phyloP scores from a whole-genome alignment of 2,329 filamentous ascomycete genomes.

The Arthrinium puccinioides region DNA sequence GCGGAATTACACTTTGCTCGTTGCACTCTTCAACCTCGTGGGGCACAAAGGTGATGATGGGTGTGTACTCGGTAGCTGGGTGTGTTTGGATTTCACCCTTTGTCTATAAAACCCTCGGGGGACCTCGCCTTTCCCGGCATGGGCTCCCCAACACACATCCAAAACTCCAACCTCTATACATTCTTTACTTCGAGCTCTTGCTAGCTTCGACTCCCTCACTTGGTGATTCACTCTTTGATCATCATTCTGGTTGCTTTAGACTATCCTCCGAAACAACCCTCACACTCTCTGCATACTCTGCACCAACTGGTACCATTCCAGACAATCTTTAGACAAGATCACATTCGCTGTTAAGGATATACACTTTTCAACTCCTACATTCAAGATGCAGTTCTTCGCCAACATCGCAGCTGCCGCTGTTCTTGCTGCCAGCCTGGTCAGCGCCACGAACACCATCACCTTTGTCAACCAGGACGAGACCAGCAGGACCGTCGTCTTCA shows the following conservation, averaged over 20 bases:
- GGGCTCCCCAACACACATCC: no score
- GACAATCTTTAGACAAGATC: no score
- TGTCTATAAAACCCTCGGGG: no score
- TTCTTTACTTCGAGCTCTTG: conserved; percentile 14
- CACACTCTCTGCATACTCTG: conserved; percentile 7
- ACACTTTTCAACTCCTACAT: conserved; percentile 7
- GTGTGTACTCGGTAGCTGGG: not conserved
- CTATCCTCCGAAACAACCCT: conserved; percentile 9
- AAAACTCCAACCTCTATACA: conserved; percentile 10
- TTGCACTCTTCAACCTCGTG: not conserved
- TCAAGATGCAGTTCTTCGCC: conserved; percentile 48
- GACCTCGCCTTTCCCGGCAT: no score
- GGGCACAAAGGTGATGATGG: not conserved
- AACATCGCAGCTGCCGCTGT: conserved; percentile 33
- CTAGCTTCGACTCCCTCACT: conserved; percentile 16
- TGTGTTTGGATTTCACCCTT: no score
- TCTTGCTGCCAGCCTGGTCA: conserved; percentile 33
- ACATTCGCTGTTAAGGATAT: no score
- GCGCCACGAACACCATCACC: conserved; percentile 42
- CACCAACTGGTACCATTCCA: no score
- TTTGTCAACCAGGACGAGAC: conserved; percentile 51
- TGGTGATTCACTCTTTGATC: conserved; percentile 22
- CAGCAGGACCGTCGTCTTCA: conserved; percentile 44
- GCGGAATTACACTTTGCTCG: no score
- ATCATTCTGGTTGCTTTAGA: conserved; percentile 12